Evolutionary conservation across 805 yeast species (phyloP).

Genomic region (Candida alai): DNA sequence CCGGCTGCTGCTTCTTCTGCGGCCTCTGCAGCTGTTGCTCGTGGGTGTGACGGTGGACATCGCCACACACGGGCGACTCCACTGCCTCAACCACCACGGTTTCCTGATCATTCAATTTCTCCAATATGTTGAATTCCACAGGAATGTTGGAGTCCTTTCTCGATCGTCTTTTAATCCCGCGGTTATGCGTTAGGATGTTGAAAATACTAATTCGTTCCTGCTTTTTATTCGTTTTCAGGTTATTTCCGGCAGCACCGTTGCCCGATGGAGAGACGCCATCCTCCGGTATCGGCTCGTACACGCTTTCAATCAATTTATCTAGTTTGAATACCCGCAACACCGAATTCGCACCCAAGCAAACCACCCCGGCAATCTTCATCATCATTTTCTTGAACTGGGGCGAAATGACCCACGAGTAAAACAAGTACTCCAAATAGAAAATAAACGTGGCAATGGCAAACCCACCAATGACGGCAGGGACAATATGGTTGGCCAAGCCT

Average conservation of each 20-base stretch:
- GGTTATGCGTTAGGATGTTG: slow-evolving; percentile 1
- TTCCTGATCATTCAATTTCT: slow-evolving; percentile 13
- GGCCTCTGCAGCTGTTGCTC: not conserved
- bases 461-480: slow-evolving; percentile 68
- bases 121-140: slow-evolving; percentile 20
- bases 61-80: not conserved
- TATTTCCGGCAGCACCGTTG: no score
- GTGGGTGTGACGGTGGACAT: slow-evolving; percentile 3
- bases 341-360: not conserved
- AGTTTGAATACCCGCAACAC: slow-evolving; percentile 6
- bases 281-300: not conserved
- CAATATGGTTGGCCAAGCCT: slow-evolving; percentile 68
- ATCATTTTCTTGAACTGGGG: slow-evolving; percentile 22
- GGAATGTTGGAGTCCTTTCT: slow-evolving; percentile 59
- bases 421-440: slow-evolving; percentile 36
- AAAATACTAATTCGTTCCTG: not conserved
- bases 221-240: no score
- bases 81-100: not conserved
- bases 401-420: slow-evolving; percentile 33
- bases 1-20: not conserved
- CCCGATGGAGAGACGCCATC: no score
- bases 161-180: slow-evolving; percentile 29
- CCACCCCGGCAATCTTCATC: slow-evolving; percentile 9
- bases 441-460: slow-evolving; percentile 48
- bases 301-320: slow-evolving; percentile 4